phyloP scores from a whole-genome alignment of 1,139 yeast species.

The Candida gigantensis region DNA sequence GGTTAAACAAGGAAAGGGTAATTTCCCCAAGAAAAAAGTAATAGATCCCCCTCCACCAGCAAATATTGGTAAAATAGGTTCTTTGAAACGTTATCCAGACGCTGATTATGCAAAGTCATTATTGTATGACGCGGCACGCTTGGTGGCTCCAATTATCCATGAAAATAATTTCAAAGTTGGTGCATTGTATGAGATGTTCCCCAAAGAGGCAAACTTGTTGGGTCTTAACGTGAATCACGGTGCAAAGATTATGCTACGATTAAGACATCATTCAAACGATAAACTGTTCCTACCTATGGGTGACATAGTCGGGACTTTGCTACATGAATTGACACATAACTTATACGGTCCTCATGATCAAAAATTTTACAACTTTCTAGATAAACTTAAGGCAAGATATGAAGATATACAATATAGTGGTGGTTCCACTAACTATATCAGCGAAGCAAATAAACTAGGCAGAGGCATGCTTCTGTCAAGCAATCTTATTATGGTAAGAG shows the following conservation, averaged over 20 bases:
- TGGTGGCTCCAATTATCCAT: slow-evolving; percentile 75
- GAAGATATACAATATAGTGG: slow-evolving; percentile 48
- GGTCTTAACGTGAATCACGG: slow-evolving; percentile 93
- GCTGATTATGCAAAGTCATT: slow-evolving; percentile 58
- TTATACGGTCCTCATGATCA: slow-evolving; percentile 77
- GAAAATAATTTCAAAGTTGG: slow-evolving; percentile 67
- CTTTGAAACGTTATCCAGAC: slow-evolving; percentile 54
- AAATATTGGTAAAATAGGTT: slow-evolving; percentile 53
- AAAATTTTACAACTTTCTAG: slow-evolving; percentile 65
- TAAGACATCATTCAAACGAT: slow-evolving; percentile 61
- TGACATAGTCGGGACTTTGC: slow-evolving; percentile 74
- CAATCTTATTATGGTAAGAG: slow-evolving; percentile 30
- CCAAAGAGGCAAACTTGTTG: slow-evolving; percentile 63
- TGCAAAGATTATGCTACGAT: slow-evolving; percentile 66
- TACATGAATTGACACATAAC: slow-evolving; percentile 89
- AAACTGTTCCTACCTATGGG: slow-evolving; percentile 63
- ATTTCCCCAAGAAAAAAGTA: slow-evolving; percentile 12
- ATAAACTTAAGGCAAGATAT: slow-evolving; percentile 59
- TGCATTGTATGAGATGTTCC: slow-evolving; percentile 78
- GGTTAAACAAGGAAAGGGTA: slow-evolving; percentile 18
- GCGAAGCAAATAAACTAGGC: slow-evolving; percentile 61
- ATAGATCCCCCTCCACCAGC: slow-evolving; percentile 45
- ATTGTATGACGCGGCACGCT: slow-evolving; percentile 59
- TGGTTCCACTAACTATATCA: slow-evolving; percentile 27
- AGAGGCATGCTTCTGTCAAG: slow-evolving; percentile 17